Conservation (phyloP, 2,329 filamentous ascomycete genomes). For the Fusarium denticulatum region DNA sequence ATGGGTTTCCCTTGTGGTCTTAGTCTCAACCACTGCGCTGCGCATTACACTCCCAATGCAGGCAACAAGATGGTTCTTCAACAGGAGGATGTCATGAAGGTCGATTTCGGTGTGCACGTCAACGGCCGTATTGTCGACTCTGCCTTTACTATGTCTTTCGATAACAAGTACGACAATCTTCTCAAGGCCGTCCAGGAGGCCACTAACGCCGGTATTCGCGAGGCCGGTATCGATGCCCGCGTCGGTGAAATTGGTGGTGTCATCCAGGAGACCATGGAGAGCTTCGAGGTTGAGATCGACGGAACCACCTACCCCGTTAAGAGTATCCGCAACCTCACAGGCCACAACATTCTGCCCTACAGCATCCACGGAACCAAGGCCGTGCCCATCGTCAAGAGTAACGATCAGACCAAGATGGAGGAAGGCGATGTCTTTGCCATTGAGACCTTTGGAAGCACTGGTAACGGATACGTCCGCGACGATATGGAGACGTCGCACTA, state of each 20-base stretch:
- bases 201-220: slow-evolving; percentile 82
- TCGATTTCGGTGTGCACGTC: slow-evolving; percentile 84
- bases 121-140: slow-evolving; percentile 84
- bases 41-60: slow-evolving; percentile 87
- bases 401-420: slow-evolving; percentile 95
- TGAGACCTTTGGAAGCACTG: slow-evolving; percentile 94
- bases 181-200: slow-evolving; percentile 78
- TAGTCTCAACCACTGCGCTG: slow-evolving; percentile 85
- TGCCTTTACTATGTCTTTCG: slow-evolving; percentile 82
- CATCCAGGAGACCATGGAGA: slow-evolving; percentile 94
- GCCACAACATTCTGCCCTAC: slow-evolving; percentile 89
- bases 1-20: slow-evolving; percentile 90
- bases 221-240: slow-evolving; percentile 91
- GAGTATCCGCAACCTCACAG: slow-evolving; percentile 86
- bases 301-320: slow-evolving; percentile 83
- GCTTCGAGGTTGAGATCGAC: slow-evolving; percentile 86
- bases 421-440: slow-evolving; percentile 96
- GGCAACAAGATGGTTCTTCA: slow-evolving; percentile 82
- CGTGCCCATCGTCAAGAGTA: slow-evolving; percentile 90
- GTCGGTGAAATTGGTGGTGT: slow-evolving; percentile 84
- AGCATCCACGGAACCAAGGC: slow-evolving; percentile 93
- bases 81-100: slow-evolving; percentile 80
- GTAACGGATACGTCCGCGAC: slow-evolving; percentile 86
- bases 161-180: slow-evolving; percentile 78
- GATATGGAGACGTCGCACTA: slow-evolving; percentile 94